Conservation (phyloP, 495 filamentous ascomycete species). For the Barbatosphaeria neglecta region DNA sequence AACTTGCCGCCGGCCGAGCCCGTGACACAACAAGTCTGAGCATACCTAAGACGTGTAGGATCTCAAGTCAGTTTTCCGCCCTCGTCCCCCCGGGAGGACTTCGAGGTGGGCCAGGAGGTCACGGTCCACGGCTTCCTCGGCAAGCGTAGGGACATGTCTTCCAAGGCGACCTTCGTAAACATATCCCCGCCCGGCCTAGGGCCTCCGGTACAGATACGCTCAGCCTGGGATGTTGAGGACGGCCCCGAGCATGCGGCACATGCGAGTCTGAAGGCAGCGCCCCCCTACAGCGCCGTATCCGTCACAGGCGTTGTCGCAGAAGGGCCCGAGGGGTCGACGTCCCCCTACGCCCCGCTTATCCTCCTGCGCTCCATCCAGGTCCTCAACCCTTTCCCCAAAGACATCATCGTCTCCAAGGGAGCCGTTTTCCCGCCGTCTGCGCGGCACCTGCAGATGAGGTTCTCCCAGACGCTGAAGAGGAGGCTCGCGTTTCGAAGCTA, state of each 20-base stretch:
- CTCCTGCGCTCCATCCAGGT: conserved; percentile 46
- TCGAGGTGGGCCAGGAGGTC: conserved; percentile 35
- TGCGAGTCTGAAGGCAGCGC: conserved; percentile 18
- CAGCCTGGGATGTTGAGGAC: conserved; percentile 10
- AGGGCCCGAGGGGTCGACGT: conserved; percentile 1
- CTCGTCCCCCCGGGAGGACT: conserved; percentile 27
- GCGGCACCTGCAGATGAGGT: conserved; percentile 78
- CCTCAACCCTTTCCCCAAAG: conserved; percentile 65
- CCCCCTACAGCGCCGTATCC: conserved; percentile 26
- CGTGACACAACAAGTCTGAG: no score
- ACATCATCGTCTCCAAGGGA: conserved; percentile 61
- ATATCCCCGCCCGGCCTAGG: conserved; percentile 26
- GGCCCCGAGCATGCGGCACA: conserved; percentile 11
- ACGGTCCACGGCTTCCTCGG: conserved; percentile 64
- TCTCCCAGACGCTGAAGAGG: conserved; percentile 46
- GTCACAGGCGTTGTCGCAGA: conserved; percentile 20
- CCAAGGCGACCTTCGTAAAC: conserved; percentile 58
- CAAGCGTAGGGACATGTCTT: conserved; percentile 47
- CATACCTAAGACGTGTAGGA: conserved; percentile 1
- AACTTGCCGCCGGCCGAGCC: background rate
- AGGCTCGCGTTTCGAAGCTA: conserved; percentile 49
- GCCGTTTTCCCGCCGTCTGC: conserved; percentile 60
- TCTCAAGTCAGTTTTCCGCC: conserved; percentile 40
- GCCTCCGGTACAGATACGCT: conserved; percentile 24
- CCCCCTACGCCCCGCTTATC: conserved; percentile 2